A percentile compares a stretch with the other conserved stretches of the same genome.
phyloP scores from a whole-genome alignment of 331 rosid species.

The Dryas integrifolia region DNA sequence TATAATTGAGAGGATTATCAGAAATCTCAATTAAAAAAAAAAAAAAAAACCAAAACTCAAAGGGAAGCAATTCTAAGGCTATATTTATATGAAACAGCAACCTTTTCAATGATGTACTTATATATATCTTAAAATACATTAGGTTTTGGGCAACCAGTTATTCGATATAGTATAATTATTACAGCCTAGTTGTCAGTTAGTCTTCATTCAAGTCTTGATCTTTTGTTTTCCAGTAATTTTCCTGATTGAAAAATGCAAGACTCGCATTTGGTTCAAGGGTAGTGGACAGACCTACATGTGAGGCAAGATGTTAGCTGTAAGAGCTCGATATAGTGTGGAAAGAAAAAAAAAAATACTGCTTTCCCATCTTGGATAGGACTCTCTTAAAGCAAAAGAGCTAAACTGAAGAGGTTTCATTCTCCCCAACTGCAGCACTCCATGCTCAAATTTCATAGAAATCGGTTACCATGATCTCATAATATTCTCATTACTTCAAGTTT shows the following conservation, averaged over 20 bases:
- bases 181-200: not conserved
- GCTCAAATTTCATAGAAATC: not conserved
- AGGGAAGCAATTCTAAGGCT: too few relatives aligned
- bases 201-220: not conserved
- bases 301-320: not conserved
- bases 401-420: not conserved
- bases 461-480: too few relatives aligned
- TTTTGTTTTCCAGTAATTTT: not conserved
- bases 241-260: not conserved
- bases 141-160: not conserved
- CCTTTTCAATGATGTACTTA: too few relatives aligned
- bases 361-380: not conserved
- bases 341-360: not conserved
- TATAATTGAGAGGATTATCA: not conserved
- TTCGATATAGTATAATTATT: not conserved
- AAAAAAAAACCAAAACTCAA: not conserved
- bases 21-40: not conserved
- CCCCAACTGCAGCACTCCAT: not conserved
- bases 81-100: too few relatives aligned
- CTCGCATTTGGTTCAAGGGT: not conserved
- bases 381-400: not conserved
- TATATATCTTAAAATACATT: not conserved
- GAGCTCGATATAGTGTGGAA: not conserved
- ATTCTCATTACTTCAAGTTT: not conserved
- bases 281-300: not conserved